These are phyloP conservation scores for Symbiodinium pilosum DNA, from an alignment of 73 alveolate genomes.

Conservation along the genomic window DNA sequence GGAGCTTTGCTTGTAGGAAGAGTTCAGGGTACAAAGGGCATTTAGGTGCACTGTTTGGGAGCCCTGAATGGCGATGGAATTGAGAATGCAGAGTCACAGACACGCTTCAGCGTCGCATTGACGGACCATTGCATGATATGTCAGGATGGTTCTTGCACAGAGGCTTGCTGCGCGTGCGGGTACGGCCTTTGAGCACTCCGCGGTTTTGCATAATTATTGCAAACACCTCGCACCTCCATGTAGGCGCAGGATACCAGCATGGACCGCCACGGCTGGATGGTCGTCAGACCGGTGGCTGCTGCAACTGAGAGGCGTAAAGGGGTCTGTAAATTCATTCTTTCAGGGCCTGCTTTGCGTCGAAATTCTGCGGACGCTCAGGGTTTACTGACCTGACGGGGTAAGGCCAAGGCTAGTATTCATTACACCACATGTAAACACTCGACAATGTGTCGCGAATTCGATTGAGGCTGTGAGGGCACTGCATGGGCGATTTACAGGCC, in stretches of 20 bases:
- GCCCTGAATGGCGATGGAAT: no score
- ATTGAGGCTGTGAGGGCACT: slow-evolving; percentile 17
- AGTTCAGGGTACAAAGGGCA: no score
- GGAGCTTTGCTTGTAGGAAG: background rate
- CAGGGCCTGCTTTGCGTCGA: no score
- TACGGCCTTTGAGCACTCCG: background rate
- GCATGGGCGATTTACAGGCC: slow-evolving; percentile 25
- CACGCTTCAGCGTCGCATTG: no score
- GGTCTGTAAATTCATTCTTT: background rate
- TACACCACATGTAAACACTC: background rate
- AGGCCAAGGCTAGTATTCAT: no score
- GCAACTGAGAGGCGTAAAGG: slow-evolving; percentile 17
- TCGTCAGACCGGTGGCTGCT: slow-evolving; percentile 37
- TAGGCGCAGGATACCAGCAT: slow-evolving; percentile 78
- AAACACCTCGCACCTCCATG: background rate
- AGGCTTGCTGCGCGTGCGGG: background rate
- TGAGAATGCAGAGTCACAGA: no score
- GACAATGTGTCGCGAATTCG: slow-evolving; percentile 15
- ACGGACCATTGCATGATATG: no score
- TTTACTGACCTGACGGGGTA: background rate
- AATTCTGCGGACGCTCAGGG: background rate
- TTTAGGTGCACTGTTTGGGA: no score
- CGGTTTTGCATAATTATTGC: background rate
- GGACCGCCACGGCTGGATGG: slow-evolving; percentile 90
- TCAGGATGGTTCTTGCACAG: background rate